Base-by-base conservation (phyloP, 1,139 yeast genomes). In the Kurtzmaniella quercitrusa region DNA sequence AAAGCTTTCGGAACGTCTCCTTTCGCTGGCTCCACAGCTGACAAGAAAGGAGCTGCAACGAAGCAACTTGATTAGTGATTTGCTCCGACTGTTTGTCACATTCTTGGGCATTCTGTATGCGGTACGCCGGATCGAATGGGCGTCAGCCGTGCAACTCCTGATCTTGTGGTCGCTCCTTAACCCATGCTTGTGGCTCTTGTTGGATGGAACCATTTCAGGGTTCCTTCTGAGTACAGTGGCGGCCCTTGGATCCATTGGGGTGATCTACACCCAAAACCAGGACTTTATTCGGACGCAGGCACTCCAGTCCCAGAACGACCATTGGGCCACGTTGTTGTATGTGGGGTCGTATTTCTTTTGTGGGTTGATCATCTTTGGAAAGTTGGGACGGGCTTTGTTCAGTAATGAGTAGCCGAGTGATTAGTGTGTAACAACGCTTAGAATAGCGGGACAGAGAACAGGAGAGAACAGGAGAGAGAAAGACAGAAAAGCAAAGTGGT, bases 41-140 rank as follows among this genome's bases (percentile, higher is more conserved):
- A 48, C 52, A 29, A 41, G 44, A 9, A 24, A 15, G 9, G 34
- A 29, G n/a, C 15, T 37, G 52, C 38, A 53, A 29, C 27, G 21
- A 24, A 58, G 67, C 40, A 64, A 62, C 44, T 51, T 70, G 39
- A 50, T 65, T 34, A 70, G 65, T 50, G 78, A 73, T 49, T 59
- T 68, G 33, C 48, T 73, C 34, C 75, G 95, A 49, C 77, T 87
- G 34, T 69, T 79, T 42, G 82, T 88, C 41, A 90, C 95, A 7
- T 80, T 90, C 54, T 66, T 90, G 48, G 97, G 97, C 3, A 79
- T 91, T 24, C 78, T 88, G 8, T 90, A 87, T 57, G 95, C 95
- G 18, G 77, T 90, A 39, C 77, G 94, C 50, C 85, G 85, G 53
- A 75, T 88, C 40, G 85, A 85, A 51, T 89, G 96, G 96, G 68